Evolutionary conservation across 306 rosid species (phyloP).

Genomic region (Fragaria ananassa): DNA sequence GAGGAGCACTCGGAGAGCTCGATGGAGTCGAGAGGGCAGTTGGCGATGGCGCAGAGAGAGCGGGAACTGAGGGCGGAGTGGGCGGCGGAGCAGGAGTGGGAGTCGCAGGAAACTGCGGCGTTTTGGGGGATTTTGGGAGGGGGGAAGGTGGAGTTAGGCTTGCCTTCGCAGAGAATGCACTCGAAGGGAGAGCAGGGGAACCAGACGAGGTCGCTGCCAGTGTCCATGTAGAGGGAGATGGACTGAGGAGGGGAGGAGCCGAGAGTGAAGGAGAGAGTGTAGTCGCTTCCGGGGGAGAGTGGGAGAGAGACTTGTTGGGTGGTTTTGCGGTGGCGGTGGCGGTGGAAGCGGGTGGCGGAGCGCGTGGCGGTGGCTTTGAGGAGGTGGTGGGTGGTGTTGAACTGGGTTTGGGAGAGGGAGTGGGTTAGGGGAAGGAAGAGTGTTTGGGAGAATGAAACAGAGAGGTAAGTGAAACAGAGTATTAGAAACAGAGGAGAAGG

Average conservation of each 20-base stretch:
- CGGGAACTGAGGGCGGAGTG: slow-evolving; percentile 51
- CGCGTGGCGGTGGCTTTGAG: slow-evolving; percentile 67
- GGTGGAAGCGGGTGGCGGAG: slow-evolving; percentile 62
- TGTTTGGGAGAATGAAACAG: slow-evolving; percentile 30
- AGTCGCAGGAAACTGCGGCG: slow-evolving; percentile 52
- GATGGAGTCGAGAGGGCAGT: slow-evolving; percentile 65
- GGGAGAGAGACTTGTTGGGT: slow-evolving; percentile 64
- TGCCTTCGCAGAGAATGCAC: slow-evolving; percentile 90
- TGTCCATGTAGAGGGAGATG: slow-evolving; percentile 89
- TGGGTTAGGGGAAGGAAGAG: slow-evolving; percentile 60
- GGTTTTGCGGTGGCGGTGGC: slow-evolving; percentile 31
- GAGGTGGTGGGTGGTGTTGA: slow-evolving; percentile 66
- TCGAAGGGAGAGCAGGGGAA: slow-evolving; percentile 88
- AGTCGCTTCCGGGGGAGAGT: slow-evolving; percentile 84
- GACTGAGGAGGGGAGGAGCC: slow-evolving; percentile 51
- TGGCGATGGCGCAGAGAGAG: slow-evolving; percentile 80
- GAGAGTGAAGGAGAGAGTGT: slow-evolving; percentile 64
- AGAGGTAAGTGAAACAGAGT: slow-evolving; percentile 35
- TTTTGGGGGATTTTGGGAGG: slow-evolving; percentile 41
- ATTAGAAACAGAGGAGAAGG: slow-evolving; percentile 40
- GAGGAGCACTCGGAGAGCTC: slow-evolving; percentile 69
- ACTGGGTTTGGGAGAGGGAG: slow-evolving; percentile 54
- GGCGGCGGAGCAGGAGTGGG: slow-evolving; percentile 70
- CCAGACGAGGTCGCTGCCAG: slow-evolving; percentile 96
- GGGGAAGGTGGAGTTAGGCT: slow-evolving; percentile 39